Conservation (phyloP, 768 basidiomycete genomes). For the Termitomyces titanicus region DNA sequence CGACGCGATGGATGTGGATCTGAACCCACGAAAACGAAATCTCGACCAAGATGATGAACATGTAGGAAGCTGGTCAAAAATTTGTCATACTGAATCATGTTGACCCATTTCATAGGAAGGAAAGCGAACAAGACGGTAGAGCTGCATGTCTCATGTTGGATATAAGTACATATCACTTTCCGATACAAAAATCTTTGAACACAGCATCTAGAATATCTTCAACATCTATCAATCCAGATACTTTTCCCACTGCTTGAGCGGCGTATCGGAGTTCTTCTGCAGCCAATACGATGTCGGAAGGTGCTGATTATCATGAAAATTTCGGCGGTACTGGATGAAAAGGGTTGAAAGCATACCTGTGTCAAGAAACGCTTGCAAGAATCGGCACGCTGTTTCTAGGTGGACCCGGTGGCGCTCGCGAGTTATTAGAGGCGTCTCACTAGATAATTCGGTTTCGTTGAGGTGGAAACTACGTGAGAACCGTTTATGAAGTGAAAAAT, state of each 20-base stretch:
- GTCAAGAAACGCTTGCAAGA: conserved; percentile 59
- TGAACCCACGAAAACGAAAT: conserved; percentile 16
- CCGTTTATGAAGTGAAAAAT: not conserved
- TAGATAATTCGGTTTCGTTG: conserved; percentile 17
- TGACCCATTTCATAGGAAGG: conserved; percentile 11
- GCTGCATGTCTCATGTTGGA: not conserved
- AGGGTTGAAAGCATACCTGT: conserved; percentile 12
- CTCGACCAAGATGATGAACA: conserved; percentile 20
- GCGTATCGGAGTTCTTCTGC: conserved; percentile 91
- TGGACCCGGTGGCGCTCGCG: conserved; percentile 78
- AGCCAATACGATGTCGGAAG: conserved; percentile 73
- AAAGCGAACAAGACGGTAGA: conserved; percentile 14
- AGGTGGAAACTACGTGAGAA: conserved; percentile 23
- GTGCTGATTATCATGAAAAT: conserved; percentile 31
- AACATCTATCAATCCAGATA: conserved; percentile 76
- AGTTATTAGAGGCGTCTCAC: conserved; percentile 63
- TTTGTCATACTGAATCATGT: not conserved
- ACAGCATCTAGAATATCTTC: conserved; percentile 84
- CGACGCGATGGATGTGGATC: conserved; percentile 26
- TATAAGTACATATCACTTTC: conserved; percentile 41
- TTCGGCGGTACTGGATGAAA: not conserved
- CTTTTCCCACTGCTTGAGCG: conserved; percentile 74
- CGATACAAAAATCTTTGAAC: conserved; percentile 87
- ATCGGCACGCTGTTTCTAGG: conserved; percentile 59
- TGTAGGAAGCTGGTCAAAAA: conserved; percentile 7